Percentiles rank a stretch among this genome's conserved stretches.
phyloP scores from a whole-genome alignment of 2,329 filamentous ascomycete genomes.

The Dothideomycetes sp. region DNA sequence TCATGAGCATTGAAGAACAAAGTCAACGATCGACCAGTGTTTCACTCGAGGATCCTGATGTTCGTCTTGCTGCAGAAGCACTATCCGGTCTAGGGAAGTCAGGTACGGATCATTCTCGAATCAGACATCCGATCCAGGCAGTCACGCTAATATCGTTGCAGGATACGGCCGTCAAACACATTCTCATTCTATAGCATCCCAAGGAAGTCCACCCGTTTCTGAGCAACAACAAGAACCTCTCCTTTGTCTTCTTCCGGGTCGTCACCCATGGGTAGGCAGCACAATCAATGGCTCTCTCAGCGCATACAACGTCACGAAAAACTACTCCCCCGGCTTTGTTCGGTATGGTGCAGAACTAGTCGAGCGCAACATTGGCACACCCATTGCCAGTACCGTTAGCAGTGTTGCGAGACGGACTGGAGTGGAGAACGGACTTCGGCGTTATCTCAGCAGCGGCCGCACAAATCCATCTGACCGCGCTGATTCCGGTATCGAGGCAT shows the following conservation, averaged over 20 bases:
- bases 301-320: conserved; percentile 78
- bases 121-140: background rate
- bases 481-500: conserved; percentile 22
- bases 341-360: conserved; percentile 81
- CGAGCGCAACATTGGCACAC: conserved; percentile 71
- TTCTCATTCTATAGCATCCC: conserved; percentile 19
- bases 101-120: conserved; percentile 22
- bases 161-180: conserved; percentile 30
- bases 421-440: conserved; percentile 75
- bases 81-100: conserved; percentile 38
- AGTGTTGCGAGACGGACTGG: conserved; percentile 76
- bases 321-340: conserved; percentile 79
- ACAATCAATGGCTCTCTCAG: conserved; percentile 68
- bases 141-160: conserved; percentile 14
- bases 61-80: conserved; percentile 38
- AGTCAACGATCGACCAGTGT: conserved; percentile 27
- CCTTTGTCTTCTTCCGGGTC: conserved; percentile 74
- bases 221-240: conserved; percentile 61
- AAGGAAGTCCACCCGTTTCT: conserved; percentile 20
- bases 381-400: conserved; percentile 76
- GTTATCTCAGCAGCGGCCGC: conserved; percentile 56
- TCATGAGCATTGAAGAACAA: conserved; percentile 29
- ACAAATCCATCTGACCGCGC: conserved; percentile 38
- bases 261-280: conserved; percentile 74
- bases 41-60: conserved; percentile 37